Percentiles rank a stretch among this genome's conserved stretches.
These are phyloP conservation scores for Fusarium sp. DNA, from an alignment of 2,329 filamentous ascomycete genomes.

Conservation along the genomic window DNA sequence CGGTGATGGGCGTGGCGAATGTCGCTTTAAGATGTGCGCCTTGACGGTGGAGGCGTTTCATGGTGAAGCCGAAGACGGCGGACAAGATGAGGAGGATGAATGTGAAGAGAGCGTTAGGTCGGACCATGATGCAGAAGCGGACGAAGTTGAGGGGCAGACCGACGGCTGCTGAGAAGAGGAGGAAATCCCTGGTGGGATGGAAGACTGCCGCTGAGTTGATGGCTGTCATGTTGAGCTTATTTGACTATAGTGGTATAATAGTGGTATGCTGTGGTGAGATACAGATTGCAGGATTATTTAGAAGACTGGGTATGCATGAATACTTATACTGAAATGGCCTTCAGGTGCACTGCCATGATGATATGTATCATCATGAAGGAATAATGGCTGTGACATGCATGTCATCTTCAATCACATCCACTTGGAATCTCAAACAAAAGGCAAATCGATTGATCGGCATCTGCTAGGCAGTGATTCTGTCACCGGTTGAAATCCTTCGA, in stretches of 20 bases:
- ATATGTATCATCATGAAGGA: not conserved
- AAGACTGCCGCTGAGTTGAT: not conserved
- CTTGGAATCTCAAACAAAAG: not conserved
- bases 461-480: not conserved
- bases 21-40: not conserved
- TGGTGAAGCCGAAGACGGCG: not conserved
- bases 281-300: no score
- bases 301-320: no score
- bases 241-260: rapidly evolving
- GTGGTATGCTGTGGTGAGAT: rapidly evolving
- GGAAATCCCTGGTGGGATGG: not conserved
- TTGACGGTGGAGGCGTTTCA: not conserved
- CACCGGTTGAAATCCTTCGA: not conserved
- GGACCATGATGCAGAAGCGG: not conserved
- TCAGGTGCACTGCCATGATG: not conserved
- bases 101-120: not conserved
- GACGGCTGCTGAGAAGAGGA: not conserved
- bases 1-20: not conserved
- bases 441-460: not conserved
- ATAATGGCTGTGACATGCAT: rapidly evolving
- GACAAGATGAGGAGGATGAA: not conserved
- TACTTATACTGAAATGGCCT: not conserved
- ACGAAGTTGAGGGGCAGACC: conserved; percentile 1
- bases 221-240: not conserved
- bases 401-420: not conserved